Base-by-base conservation (phyloP, 2,329 filamentous ascomycete genomes). In the Neofusicoccum sp. region DNA sequence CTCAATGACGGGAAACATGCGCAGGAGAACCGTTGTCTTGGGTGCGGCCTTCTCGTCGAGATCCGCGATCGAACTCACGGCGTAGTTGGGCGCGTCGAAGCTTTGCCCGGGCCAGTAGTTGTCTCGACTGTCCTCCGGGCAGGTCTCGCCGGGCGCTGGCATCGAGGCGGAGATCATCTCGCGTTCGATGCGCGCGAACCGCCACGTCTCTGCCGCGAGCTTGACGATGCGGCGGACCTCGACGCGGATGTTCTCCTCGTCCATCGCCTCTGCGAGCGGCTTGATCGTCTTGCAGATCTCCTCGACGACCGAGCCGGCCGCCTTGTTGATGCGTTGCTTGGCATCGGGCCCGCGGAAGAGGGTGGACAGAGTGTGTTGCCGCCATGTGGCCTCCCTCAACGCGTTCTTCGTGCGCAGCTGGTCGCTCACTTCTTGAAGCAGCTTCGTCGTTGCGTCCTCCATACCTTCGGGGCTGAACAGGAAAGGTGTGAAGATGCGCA, bases 131-230 rank as follows among this genome's bases (percentile, higher is more conserved):
- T 73, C 70, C 56, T 73, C 69, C 22, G 74, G 72, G 8, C 73
- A 67, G 3, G 74, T 56, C 29, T 44, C 52, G n/a, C 61, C 61
- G 6, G 37, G 43, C 29, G 73, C 68, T 43, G 82, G 82, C 74
- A 85, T 81, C 1, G 74, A 77, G 3, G 84, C 84, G 9, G 79
- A 75, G 54, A 86, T 83, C 66, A 84, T 78, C 68, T 85, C 83
- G 16, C 83, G 78, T 69, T 86, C 84, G 36, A 86, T 79, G 8
- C 84, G 80, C 4, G 83, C 84, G 68, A 84, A 83, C 22, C 84
- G 77, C 84, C 84, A 86, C 6, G 83, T 85, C 70, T 86, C 83
- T 1, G 84, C 83, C 2, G 84, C 84, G 22, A 84, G 76, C 68
- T 86, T 86, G 54, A 86, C 83, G 48, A 86, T 84, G 63, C 81